Base-by-base conservation (phyloP, 2,329 filamentous ascomycete species). In the Biscogniauxia mediterranea region DNA sequence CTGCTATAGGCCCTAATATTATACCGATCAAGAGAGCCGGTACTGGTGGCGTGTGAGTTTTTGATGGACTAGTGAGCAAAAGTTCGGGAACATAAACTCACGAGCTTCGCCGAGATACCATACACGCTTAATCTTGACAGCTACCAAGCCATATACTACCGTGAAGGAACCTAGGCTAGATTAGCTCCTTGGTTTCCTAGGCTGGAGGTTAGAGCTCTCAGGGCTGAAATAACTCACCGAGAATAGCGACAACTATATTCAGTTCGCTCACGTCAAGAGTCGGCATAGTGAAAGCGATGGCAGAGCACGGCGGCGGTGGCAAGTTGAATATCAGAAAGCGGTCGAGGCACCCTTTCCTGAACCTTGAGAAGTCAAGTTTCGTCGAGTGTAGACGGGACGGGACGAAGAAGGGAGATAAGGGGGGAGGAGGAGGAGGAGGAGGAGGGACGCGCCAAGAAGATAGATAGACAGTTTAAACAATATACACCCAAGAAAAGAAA, bases 51-150 rank as follows among this genome's bases (percentile, higher is more conserved):
- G 9, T 61, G 11, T 50, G 23, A 25, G 21, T 32, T 59, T 21
- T 59, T 21, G 64, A 51, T 5, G 20, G 23, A 59, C 26, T 1
- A 8, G 7, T 21, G 11, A 46, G 46, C 8, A n/a, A n/a, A n/a
- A 38, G 15, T 20, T 50, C 7, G 38, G 5, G 52, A 23, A 51
- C 17, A 19, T 11, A 51, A 51, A 74, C 80, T 69, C 69, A 83
- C 81, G 68, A 23, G 83, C 83, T 74, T 85, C 82, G 19, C 83
- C 83, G 5, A 85, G 73, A 64, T 83, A 84, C 81, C 81, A 84
- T 38, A 73, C 71, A 55, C 77, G 76, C 72, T 84, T 85, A 64
- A 85, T 77, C 70, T 83, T 80, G 23, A 82, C 77, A 1, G 83
- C 83, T 5, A 82, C 74, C 57, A 84, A 66, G 52, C 82, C 82